Evolutionary conservation across 208 protist genomes (phyloP).

Genomic region (Spongospora subterranea): DNA sequence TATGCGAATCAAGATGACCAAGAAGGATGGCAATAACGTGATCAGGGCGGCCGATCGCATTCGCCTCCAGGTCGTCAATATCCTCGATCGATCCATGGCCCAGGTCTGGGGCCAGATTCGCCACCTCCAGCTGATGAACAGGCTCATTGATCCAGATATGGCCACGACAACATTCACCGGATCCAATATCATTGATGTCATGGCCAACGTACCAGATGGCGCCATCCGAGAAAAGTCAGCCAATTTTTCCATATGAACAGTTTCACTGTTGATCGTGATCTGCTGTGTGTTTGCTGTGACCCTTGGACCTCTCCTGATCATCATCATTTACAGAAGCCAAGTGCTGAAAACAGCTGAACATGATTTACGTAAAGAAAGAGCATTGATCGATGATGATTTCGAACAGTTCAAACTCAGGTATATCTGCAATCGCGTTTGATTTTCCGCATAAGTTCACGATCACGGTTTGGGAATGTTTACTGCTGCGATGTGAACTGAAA

Average conservation of each 20-base stretch:
- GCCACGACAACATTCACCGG: too few relatives aligned
- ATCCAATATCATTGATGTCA: not conserved
- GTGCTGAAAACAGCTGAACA: constrained; percentile 2
- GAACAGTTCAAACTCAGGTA: too few relatives aligned
- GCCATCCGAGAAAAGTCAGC: not conserved
- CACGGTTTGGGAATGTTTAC: too few relatives aligned
- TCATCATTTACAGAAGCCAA: not conserved
- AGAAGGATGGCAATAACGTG: constrained; percentile 81
- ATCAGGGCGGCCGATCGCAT: constrained; percentile 45
- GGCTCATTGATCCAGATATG: too few relatives aligned
- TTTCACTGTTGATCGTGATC: too few relatives aligned
- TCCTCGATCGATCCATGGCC: constrained; percentile 58
- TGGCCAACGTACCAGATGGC: not conserved
- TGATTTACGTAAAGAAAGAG: not conserved
- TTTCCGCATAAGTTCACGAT: too few relatives aligned
- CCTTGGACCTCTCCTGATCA: not conserved
- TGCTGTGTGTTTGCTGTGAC: not conserved
- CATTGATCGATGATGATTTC: not conserved
- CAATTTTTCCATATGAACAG: too few relatives aligned
- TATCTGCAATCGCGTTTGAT: too few relatives aligned
- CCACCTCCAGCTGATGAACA: constrained; percentile 39
- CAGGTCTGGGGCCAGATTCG: constrained; percentile 60
- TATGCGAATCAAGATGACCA: constrained; percentile 86
- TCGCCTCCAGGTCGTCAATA: not conserved
- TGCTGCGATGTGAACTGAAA: too few relatives aligned